Evolutionary conservation across 345 rosid genomes (phyloP).

Genomic region (Chamaenerion angustifolium): DNA sequence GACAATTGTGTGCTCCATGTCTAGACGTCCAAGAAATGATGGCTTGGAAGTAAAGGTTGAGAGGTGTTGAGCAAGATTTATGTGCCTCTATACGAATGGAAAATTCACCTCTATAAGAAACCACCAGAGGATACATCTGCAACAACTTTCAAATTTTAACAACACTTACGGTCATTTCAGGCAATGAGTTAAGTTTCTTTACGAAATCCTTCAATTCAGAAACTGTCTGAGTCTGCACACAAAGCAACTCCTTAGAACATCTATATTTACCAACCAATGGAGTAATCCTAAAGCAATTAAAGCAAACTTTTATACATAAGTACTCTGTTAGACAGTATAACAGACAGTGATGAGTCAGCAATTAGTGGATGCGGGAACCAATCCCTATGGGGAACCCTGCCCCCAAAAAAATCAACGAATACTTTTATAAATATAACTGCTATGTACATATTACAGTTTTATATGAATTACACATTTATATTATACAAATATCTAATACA

Average conservation of each 20-base stretch:
- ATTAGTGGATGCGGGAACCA: no score
- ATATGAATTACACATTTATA: no score
- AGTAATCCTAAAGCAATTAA: not conserved
- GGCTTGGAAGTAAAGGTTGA: constrained; percentile 82
- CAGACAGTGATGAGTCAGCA: no score
- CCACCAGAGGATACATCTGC: not conserved
- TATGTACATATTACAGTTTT: no score
- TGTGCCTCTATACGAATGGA: constrained; percentile 67
- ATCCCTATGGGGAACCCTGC: no score
- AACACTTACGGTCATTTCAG: constrained; percentile 86
- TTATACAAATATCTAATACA: no score
- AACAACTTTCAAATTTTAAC: constrained; percentile 9
- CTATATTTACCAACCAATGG: constrained; percentile 1
- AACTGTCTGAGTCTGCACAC: constrained; percentile 69
- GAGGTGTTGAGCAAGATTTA: constrained; percentile 92
- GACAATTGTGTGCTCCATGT: constrained; percentile 94
- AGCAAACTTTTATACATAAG: no score
- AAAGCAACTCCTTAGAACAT: constrained; percentile 9
- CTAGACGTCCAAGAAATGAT: constrained; percentile 79
- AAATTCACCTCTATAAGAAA: constrained; percentile 7
- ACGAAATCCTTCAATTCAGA: constrained; percentile 92
- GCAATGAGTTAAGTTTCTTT: constrained; percentile 87
- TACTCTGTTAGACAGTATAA: no score
- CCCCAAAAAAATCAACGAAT: no score
- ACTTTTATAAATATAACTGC: no score